Conservation (phyloP, 2,329 filamentous ascomycete genomes). For the Biscogniauxia mediterranea region DNA sequence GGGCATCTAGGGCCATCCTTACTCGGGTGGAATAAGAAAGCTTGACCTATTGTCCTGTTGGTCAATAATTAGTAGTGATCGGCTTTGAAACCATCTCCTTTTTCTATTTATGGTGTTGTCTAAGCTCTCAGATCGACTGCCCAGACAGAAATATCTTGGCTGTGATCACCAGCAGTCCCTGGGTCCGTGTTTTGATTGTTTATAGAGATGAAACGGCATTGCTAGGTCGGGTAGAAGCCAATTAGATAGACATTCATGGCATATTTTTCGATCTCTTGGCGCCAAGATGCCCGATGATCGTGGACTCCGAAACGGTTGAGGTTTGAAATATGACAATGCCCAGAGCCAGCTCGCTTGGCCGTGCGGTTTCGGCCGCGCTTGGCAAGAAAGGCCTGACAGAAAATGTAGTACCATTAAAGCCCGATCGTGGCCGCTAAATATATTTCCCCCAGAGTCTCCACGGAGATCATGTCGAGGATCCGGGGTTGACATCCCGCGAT, state of each 20-base stretch:
- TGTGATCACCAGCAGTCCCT: background rate
- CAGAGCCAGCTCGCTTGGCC: background rate
- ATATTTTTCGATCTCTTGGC: background rate
- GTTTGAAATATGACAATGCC: background rate
- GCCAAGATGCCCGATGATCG: background rate
- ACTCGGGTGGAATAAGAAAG: background rate
- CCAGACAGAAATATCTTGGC: background rate
- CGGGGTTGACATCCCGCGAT: background rate
- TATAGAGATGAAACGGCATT: background rate
- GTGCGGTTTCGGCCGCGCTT: background rate
- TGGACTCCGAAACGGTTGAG: background rate
- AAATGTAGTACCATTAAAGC: background rate
- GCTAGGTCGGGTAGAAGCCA: background rate
- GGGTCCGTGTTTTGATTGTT: background rate
- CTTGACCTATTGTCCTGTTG: background rate
- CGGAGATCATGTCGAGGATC: background rate
- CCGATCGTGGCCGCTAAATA: background rate
- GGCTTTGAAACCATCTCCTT: background rate
- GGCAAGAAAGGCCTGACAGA: background rate
- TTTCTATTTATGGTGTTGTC: background rate
- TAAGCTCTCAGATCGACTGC: background rate
- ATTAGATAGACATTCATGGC: background rate
- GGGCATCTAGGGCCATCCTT: background rate
- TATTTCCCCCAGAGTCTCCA: background rate
- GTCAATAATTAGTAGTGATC: background rate